Percentiles rank a stretch among this genome's conserved stretches.
Conservation (phyloP, 2,329 filamentous ascomycete species). For the Trichoderma sp. region DNA sequence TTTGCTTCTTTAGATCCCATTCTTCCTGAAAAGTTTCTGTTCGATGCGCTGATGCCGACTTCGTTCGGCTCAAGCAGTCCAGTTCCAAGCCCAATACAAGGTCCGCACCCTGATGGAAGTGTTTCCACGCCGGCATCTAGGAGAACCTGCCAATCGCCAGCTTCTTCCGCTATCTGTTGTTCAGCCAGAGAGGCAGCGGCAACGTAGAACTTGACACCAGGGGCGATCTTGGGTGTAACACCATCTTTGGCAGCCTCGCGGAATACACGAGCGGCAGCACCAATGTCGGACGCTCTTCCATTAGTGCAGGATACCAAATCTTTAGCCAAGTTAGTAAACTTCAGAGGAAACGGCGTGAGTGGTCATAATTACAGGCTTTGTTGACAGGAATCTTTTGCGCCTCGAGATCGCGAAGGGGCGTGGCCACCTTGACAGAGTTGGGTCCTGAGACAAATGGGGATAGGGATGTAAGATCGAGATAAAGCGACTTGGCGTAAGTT, state of each 20-base stretch:
- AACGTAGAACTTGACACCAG: constrained; percentile 82
- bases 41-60: constrained; percentile 77
- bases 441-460: constrained; percentile 83
- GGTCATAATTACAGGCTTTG: not conserved
- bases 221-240: constrained; percentile 58
- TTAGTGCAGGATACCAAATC: constrained; percentile 84
- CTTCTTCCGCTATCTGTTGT: constrained; percentile 68
- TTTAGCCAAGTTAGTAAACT: not conserved
- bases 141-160: constrained; percentile 63
- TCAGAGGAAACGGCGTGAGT: not conserved
- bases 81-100: not conserved
- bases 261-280: constrained; percentile 64
- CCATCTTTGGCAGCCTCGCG: constrained; percentile 59
- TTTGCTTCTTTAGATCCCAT: constrained; percentile 60
- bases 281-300: constrained; percentile 74
- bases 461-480: constrained; percentile 78
- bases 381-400: constrained; percentile 72
- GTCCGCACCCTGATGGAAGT: constrained; percentile 58
- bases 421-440: constrained; percentile 80
- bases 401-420: constrained; percentile 71
- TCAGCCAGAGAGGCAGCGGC: constrained; percentile 79
- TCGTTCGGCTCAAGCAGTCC: constrained; percentile 48
- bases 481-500: constrained; percentile 77
- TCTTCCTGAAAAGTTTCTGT: constrained; percentile 88
- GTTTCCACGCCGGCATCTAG: constrained; percentile 71